Conservation (phyloP, 2,329 filamentous ascomycete species). For the Colletotrichum sp. region DNA sequence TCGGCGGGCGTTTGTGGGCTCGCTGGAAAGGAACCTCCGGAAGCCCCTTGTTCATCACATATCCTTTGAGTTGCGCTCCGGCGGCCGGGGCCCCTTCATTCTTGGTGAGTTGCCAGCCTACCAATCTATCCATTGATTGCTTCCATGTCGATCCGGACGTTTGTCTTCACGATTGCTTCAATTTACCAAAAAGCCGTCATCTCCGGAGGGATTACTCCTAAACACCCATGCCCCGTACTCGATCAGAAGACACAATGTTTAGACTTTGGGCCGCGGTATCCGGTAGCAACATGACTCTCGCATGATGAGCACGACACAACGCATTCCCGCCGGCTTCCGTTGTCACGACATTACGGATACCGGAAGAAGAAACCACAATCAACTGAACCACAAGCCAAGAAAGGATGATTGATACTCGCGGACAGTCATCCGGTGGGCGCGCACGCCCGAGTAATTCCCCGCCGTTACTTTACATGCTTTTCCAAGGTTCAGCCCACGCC, state of each 20-base stretch:
- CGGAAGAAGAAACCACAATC: background rate
- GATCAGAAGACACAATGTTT: background rate
- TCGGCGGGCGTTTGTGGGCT: background rate
- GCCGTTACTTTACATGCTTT: background rate
- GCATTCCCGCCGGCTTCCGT: background rate
- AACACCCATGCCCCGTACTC: background rate
- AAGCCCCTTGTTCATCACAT: background rate
- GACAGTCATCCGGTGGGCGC: background rate
- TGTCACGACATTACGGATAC: background rate
- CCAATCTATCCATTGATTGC: background rate
- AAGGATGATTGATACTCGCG: background rate
- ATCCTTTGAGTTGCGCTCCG: background rate
- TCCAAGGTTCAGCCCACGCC: background rate
- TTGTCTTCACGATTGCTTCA: background rate
- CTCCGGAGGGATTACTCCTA: conserved; percentile 9
- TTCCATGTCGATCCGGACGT: background rate
- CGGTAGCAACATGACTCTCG: background rate
- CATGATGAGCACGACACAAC: background rate
- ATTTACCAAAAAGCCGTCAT: background rate
- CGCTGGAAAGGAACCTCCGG: background rate
- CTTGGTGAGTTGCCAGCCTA: background rate
- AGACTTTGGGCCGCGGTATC: background rate
- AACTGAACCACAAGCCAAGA: background rate
- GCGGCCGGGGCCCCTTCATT: background rate
- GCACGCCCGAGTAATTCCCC: background rate